Percentiles rank a stretch among this genome's conserved stretches.
Conservation (phyloP, 2,329 filamentous ascomycete genomes). For the Amauroascus niger region DNA sequence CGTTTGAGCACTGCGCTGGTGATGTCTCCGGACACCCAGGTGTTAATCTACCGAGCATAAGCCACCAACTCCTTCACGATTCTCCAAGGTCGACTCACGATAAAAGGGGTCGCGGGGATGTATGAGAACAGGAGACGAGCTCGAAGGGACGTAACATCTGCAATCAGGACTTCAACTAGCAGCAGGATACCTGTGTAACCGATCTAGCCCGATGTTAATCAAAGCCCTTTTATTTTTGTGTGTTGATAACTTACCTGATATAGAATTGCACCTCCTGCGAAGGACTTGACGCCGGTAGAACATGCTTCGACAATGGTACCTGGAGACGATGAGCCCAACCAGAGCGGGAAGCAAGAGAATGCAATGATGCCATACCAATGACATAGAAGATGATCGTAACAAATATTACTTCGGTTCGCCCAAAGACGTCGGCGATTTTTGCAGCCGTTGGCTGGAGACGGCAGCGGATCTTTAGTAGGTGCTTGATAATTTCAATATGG, state of each 20-base stretch:
- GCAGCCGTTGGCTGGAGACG: slow-evolving; percentile 45
- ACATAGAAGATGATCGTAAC: slow-evolving; percentile 50
- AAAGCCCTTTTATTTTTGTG: not conserved
- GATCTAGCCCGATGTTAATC: slow-evolving; percentile 31
- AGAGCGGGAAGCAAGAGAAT: not conserved
- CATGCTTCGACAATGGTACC: slow-evolving; percentile 50
- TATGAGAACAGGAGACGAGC: slow-evolving; percentile 57
- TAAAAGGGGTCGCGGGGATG: slow-evolving; percentile 50
- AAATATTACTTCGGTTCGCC: slow-evolving; percentile 49
- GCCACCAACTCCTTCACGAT: too few species aligned
- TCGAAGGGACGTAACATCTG: slow-evolving; percentile 54
- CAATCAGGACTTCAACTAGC: slow-evolving; percentile 55
- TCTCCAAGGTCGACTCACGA: slow-evolving; percentile 28
- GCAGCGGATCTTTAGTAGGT: too few species aligned
- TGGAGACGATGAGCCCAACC: slow-evolving; percentile 13
- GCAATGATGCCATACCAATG: slow-evolving; percentile 26
- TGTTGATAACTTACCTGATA: slow-evolving; percentile 38
- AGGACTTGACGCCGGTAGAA: slow-evolving; percentile 42
- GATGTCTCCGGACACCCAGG: slow-evolving; percentile 54
- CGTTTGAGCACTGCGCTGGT: slow-evolving; percentile 41
- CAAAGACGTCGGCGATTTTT: slow-evolving; percentile 55
- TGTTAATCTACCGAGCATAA: slow-evolving; percentile 41
- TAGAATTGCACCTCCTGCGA: slow-evolving; percentile 49
- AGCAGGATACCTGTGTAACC: slow-evolving; percentile 55
- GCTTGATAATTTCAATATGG: not conserved